Base-by-base conservation (phyloP, 306 rosid species). In the Urtica urens region DNA sequence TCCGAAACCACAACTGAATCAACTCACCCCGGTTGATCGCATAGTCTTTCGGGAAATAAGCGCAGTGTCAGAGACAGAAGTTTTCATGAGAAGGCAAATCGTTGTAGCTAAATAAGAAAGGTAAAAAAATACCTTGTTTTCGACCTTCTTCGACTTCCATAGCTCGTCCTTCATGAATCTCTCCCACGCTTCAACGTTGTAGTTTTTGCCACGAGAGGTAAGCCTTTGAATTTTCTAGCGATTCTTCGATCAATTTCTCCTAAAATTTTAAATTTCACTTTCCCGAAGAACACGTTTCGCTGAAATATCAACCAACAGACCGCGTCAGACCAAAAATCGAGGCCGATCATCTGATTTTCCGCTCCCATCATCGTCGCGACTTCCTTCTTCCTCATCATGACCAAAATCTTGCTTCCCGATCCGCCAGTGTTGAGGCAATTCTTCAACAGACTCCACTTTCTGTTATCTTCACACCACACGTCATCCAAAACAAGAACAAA, bases 401-500 rank as follows among this genome's bases (percentile, higher is more conserved):
- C 51, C 6, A 62, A 4, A 10, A 35, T 1, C 23, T 18, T 62
- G 46, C 60, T 62, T 0, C 68, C 49, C 3, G 1, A 2, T 1
- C 3, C 40, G 4, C 60, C 55, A 2, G 1, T 6, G 0, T 6
- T 19, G 1, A 44, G n/a, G 27, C 24, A n/a, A 23, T 53, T 17
- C 6, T 30, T 10, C 1, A 53, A 5, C 19, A 7, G 31, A 3
- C 53, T 37, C 53, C 55, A 62, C 4, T 50, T 34, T 2, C 14
- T 2, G 3, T 35, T 2, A 15, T 40, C 28, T 26, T 41, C 40
- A 4, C 2, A 17, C 67, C 60, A 62, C 0, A 62, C 67, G 46
- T 62, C 67, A 7, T 62, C 60, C 24, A 53, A 12, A 9, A 62
- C 60, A 4, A 62, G 60, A 6, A 62, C 31, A 6, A 42, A 51